Percentiles rank a stretch among this genome's conserved stretches.
Conservation (phyloP, 306 rosid genomes). For the Lotus japonicus region DNA sequence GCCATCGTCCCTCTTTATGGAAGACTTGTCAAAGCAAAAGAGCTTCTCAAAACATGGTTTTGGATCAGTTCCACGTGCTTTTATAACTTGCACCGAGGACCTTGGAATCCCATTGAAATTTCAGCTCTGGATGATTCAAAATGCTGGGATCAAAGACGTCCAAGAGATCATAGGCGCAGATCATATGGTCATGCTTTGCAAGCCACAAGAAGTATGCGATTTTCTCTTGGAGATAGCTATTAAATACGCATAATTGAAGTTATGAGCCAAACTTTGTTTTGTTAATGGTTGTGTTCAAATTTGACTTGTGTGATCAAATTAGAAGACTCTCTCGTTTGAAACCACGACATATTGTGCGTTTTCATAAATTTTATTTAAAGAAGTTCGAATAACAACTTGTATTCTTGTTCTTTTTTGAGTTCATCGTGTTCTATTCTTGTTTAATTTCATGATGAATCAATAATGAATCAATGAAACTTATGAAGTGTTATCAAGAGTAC, state of each 20-base stretch:
- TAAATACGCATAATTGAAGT: slow-evolving; percentile 4
- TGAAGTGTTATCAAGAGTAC: too few species aligned
- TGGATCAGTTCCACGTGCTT: slow-evolving; percentile 39
- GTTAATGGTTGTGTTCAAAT: background rate
- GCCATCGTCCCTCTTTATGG: slow-evolving; percentile 34
- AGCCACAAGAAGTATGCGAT: slow-evolving; percentile 32
- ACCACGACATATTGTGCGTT: too few species aligned
- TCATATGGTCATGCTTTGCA: slow-evolving; percentile 43
- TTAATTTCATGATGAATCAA: too few species aligned
- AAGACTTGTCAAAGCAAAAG: slow-evolving; percentile 32
- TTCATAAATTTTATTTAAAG: too few species aligned
- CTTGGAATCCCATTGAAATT: slow-evolving; percentile 10
- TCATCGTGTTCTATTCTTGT: too few species aligned
- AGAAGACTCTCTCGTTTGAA: too few species aligned
- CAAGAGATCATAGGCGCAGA: slow-evolving; percentile 47
- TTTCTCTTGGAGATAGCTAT: slow-evolving; percentile 41
- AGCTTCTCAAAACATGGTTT: slow-evolving; percentile 33
- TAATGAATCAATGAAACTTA: too few species aligned
- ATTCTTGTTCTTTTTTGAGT: too few species aligned
- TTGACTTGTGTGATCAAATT: background rate
- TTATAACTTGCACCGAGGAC: slow-evolving; percentile 31
- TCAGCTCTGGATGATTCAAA: slow-evolving; percentile 54
- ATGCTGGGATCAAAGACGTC: slow-evolving; percentile 28
- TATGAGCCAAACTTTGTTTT: background rate
- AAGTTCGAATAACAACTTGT: too few species aligned